phyloP scores from a whole-genome alignment of 2,329 filamentous ascomycete genomes.

The Colletotrichum navitas region DNA sequence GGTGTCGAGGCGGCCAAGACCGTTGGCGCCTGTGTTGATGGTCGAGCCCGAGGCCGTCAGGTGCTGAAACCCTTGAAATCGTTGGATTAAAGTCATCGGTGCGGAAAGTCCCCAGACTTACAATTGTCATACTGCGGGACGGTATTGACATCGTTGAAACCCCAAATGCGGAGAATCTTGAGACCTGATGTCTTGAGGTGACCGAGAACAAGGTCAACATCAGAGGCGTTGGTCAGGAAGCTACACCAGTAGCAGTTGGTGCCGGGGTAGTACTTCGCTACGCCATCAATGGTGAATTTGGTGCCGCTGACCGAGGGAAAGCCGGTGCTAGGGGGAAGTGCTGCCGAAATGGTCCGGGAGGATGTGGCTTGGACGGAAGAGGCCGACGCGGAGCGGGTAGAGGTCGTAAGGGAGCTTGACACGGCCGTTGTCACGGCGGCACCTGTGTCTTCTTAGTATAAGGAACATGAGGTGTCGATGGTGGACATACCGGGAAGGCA shows the following conservation, averaged over 20 bases:
- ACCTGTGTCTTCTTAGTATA: background rate
- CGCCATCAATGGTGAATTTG: slow-evolving; percentile 59
- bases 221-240: slow-evolving; percentile 65
- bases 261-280: slow-evolving; percentile 63
- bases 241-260: slow-evolving; percentile 70
- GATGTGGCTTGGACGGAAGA: slow-evolving; percentile 38
- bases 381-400: slow-evolving; percentile 30
- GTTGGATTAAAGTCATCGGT: background rate
- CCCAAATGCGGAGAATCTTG: slow-evolving; percentile 71
- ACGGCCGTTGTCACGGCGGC: slow-evolving; percentile 38
- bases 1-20: slow-evolving; percentile 71
- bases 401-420: slow-evolving; percentile 35
- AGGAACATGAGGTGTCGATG: background rate
- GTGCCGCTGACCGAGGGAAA: slow-evolving; percentile 47
- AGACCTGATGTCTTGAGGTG: slow-evolving; percentile 64
- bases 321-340: slow-evolving; percentile 42
- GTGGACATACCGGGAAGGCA: slow-evolving; percentile 49
- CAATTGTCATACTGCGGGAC: slow-evolving; percentile 49
- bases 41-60: slow-evolving; percentile 62
- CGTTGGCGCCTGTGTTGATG: slow-evolving; percentile 72
- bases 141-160: slow-evolving; percentile 69
- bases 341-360: slow-evolving; percentile 28
- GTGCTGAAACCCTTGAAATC: slow-evolving; percentile 57
- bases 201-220: slow-evolving; percentile 66
- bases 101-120: slow-evolving; percentile 49